These are phyloP conservation scores for Colletotrichum kahawae DNA, from an alignment of 2,329 filamentous ascomycete species.

Conservation along the genomic window DNA sequence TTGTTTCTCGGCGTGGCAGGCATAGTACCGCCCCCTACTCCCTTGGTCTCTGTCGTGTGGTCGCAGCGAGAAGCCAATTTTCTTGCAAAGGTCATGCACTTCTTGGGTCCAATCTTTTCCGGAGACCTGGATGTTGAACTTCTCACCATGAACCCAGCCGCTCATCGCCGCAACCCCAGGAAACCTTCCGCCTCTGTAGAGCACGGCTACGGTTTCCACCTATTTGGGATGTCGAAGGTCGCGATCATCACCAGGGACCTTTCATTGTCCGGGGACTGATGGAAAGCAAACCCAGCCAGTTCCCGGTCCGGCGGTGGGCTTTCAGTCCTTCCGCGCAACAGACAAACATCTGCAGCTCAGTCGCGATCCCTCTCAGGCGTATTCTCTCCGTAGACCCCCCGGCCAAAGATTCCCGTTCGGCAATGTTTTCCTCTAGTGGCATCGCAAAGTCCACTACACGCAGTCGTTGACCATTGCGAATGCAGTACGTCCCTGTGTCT, in stretches of 20 bases:
- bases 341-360: neutral
- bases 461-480: neutral
- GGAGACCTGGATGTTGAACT: neutral
- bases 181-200: neutral
- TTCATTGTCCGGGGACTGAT: neutral
- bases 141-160: neutral
- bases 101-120: neutral
- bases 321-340: neutral
- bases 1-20: neutral
- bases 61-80: neutral
- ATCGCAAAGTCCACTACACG: neutral
- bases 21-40: neutral
- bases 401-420: neutral
- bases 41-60: neutral
- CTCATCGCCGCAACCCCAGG: neutral
- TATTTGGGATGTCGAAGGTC: neutral
- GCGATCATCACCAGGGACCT: neutral
- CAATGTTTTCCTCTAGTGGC: neutral
- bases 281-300: neutral
- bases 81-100: neutral
- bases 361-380: neutral
- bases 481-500: neutral
- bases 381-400: neutral
- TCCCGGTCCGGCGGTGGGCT: neutral
- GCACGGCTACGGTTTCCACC: neutral